Base-by-base conservation (phyloP, 2,329 filamentous ascomycete genomes). In the Neurospora sp. region DNA sequence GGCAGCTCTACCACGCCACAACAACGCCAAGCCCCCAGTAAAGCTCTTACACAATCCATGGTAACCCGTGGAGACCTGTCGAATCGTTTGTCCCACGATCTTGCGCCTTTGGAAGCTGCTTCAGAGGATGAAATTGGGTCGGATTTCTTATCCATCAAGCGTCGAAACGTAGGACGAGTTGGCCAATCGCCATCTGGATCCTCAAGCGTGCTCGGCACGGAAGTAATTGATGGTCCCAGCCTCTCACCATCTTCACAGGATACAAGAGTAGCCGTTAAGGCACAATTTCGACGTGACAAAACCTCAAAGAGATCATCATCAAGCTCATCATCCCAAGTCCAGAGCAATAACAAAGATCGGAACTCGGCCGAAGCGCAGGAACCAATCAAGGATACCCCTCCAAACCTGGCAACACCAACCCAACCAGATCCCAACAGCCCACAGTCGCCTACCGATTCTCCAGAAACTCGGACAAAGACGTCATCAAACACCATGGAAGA, bases 401-500 rank as follows among this genome's bases (percentile, higher is more conserved):
- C 41, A 39, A 67, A 40, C 62, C 41, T 19, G 52, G n/a, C 15
- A 36, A 38, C 17, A 36, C 6, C 41, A 19, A 41, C 33, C 8
- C 43, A 37, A 38, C 28, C 37, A 38, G n/a, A 52, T 28, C 37
- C 15, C 23, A 68, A 68, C 19, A 57, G 4, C 28, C 19, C 17
- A n/a, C 19, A 4, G 68, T 57, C 62, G 41, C 52, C 33, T 33
- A 43, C 19, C 15, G 6, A 8, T n/a, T 57, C 12, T 3, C 36
- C 37, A 52, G 62, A 23, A 46, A 68, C 4, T 40, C 62, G 36
- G 15, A 8, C 52, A 33, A 62, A 62, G 23, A 62, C 52, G 52
- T 33, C 68, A 12, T 62, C 68, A 65, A 66, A 68, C 6, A 72
- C 52, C 52, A 75, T 72, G 73, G 66, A 70, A 12, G 70, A 74